Base-by-base conservation (phyloP, 345 rosid species). In the Populus ilicifolia region DNA sequence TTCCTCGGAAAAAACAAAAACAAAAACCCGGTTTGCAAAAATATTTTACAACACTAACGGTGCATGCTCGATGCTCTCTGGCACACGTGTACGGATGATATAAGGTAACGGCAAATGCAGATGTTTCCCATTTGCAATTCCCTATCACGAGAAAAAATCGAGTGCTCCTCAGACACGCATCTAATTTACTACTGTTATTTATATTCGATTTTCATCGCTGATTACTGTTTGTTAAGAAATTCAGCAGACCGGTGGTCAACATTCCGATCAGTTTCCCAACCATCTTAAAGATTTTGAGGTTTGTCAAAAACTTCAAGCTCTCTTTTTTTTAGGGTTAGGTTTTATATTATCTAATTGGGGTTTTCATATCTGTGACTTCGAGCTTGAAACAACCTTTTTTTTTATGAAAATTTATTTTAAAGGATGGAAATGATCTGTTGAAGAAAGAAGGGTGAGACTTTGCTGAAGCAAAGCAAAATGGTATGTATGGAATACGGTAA, bases 31-130 rank as follows among this genome's bases (percentile, higher is more conserved):
- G 16, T 27, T 6, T 3, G 67, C 67, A 23, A 63, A 30, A 35
- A 72, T 25, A 38, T 63, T 35, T 17, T 33, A 33, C 10, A 8
- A 17, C 13, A 69, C 72, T 44, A 79, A 83, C 88, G 89, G 89
- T 46, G 43, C 69, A 0, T 1, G 77, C 78, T 84, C 20, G 64
- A 44, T 86, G 67, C 20, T 4, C 18, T 2, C 20, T 29, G 1
- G 3, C 5, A 79, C 84, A 86, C 87, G 90, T 87, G 86, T 82
- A 79, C 81, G 84, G 46, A n/a, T 17, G 63, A 6, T 79, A 77
- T 80, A 1, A 80, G 33, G 81, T 82, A 79, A 52, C 77, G 67
- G 75, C 69, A 78, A 76, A 75, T 33, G 80, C 79, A 63, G 77
- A 29, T 79, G 82, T 62, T 70, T 72, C 80, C 75, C 69, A 71